Evolutionary conservation across 202 grass and related monocot genomes (phyloP).

Genomic region (Panicum virgatum): DNA sequence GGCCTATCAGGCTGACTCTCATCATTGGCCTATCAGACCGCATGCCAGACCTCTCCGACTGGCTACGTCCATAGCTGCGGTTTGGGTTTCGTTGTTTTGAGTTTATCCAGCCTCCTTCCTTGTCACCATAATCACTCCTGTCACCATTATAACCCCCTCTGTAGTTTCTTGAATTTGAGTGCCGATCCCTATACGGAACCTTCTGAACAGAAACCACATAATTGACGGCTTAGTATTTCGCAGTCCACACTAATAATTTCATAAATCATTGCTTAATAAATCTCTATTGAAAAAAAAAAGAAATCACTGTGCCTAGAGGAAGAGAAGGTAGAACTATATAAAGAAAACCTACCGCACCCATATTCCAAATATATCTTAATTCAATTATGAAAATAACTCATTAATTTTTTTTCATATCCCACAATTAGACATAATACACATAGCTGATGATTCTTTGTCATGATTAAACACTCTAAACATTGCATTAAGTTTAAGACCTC

Average conservation of each 20-base stretch:
- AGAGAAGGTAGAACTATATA: conserved; percentile 15
- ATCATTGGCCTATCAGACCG: conserved; percentile 46
- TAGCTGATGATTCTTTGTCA: too few species aligned
- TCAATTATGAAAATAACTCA: too few species aligned
- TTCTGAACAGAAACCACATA: conserved; percentile 57
- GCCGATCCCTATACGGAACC: conserved; percentile 66
- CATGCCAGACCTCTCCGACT: conserved; percentile 54
- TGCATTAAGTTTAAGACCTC: too few species aligned
- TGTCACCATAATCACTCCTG: conserved; percentile 56
- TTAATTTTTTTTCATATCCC: too few species aligned
- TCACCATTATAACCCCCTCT: conserved; percentile 63
- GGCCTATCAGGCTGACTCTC: conserved; percentile 59
- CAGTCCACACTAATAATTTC: conserved; percentile 29
- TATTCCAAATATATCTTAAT: not conserved
- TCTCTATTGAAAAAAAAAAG: not conserved
- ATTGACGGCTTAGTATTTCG: conserved; percentile 40
- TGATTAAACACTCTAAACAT: too few species aligned
- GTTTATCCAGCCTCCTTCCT: conserved; percentile 73
- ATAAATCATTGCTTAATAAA: conserved; percentile 17
- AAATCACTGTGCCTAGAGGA: conserved; percentile 15
- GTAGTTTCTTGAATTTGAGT: conserved; percentile 66
- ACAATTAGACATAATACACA: too few species aligned
- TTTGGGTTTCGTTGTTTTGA: conserved; percentile 58
- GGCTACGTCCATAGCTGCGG: conserved; percentile 49
- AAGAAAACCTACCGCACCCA: conserved; percentile 1